Evolutionary conservation across 805 yeast species (phyloP).

Genomic region (Candida manassasensis): DNA sequence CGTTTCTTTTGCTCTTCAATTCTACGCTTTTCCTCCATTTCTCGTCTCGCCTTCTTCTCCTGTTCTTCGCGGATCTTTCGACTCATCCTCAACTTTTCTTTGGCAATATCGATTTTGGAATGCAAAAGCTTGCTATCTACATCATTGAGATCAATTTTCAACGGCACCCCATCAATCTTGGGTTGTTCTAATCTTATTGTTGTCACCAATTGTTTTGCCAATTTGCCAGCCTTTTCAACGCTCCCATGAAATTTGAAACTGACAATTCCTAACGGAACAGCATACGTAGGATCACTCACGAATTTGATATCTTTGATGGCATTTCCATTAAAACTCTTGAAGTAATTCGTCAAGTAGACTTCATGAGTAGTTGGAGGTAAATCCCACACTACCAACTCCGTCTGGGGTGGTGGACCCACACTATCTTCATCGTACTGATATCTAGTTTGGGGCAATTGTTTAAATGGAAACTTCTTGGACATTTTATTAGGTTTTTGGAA

Average conservation of each 20-base stretch:
- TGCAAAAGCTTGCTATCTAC: constrained; percentile 34
- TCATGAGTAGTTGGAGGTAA: constrained; percentile 53
- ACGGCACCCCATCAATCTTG: constrained; percentile 47
- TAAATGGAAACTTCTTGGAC: constrained; percentile 39
- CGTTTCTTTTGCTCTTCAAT: constrained; percentile 12
- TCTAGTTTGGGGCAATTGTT: constrained; percentile 38
- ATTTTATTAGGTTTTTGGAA: constrained; percentile 35
- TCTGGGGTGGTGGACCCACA: constrained; percentile 67
- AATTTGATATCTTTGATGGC: constrained; percentile 52
- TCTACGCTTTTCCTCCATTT: constrained; percentile 13
- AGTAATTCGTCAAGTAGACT: constrained; percentile 42
- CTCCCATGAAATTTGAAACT: constrained; percentile 57
- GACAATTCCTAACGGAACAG: constrained; percentile 74
- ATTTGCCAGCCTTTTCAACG: constrained; percentile 39
- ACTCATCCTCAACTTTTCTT: constrained; percentile 20
- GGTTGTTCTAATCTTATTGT: constrained; percentile 26
- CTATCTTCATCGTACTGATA: constrained; percentile 64
- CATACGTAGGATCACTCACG: constrained; percentile 67
- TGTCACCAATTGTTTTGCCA: constrained; percentile 29
- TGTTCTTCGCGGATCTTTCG: constrained; percentile 28
- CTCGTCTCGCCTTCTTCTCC: constrained; percentile 21
- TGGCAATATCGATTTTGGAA: constrained; percentile 32
- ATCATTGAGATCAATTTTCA: constrained; percentile 52
- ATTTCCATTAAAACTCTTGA: constrained; percentile 54
- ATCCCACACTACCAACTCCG: constrained; percentile 67